These are phyloP conservation scores for Phytomonas sp. DNA, from an alignment of 208 protist species.

Conservation along the genomic window DNA sequence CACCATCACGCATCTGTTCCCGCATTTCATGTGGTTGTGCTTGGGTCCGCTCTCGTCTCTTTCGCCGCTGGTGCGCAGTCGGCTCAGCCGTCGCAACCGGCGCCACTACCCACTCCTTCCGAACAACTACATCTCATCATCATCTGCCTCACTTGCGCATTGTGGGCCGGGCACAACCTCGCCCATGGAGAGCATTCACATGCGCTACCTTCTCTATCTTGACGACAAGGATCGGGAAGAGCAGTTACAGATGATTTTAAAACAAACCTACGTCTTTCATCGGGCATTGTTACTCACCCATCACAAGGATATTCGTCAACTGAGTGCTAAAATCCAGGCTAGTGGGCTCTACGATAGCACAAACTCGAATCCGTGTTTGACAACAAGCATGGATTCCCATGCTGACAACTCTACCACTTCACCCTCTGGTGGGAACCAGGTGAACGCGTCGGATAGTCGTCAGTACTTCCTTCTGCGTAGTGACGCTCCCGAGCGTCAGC, in stretches of 20 bases:
- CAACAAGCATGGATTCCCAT: not conserved
- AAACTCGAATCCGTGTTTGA: not conserved
- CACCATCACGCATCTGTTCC: constrained; percentile 12
- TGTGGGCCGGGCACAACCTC: constrained; percentile 20
- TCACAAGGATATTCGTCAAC: constrained; percentile 59
- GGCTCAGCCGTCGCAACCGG: constrained; percentile 45
- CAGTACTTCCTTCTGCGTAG: constrained; percentile 32
- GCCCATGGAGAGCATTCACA: constrained; percentile 32
- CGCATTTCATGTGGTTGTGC: constrained; percentile 45
- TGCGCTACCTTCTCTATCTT: constrained; percentile 40
- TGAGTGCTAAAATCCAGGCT: constrained; percentile 32
- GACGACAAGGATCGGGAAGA: constrained; percentile 42
- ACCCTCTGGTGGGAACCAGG: not conserved
- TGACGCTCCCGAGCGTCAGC: constrained; percentile 27
- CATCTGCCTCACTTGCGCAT: constrained; percentile 19
- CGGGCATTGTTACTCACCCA: constrained; percentile 61
- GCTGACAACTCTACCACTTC: not conserved
- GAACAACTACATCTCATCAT: constrained; percentile 20
- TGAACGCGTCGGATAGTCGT: constrained; percentile 9
- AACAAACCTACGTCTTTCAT: constrained; percentile 28
- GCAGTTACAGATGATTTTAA: constrained; percentile 40
- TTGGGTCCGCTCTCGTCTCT: constrained; percentile 32
- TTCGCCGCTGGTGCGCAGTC: constrained; percentile 25
- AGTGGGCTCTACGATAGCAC: constrained; percentile 29
- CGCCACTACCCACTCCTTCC: constrained; percentile 63